phyloP scores from a whole-genome alignment of 768 basidiomycete species.

The Mycena albidolilacea region DNA sequence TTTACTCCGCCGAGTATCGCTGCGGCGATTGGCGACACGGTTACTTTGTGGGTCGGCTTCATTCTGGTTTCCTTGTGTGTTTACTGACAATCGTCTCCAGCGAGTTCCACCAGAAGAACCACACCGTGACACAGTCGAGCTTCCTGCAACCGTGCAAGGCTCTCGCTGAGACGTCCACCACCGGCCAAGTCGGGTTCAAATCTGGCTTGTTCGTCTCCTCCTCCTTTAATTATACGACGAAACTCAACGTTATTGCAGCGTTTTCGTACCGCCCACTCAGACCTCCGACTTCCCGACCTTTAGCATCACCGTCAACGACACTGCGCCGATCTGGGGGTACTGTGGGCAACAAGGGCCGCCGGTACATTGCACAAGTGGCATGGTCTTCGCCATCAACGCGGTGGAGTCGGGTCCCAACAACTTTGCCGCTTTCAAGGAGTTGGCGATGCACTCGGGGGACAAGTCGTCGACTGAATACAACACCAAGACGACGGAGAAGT shows the following conservation, averaged over 20 bases:
- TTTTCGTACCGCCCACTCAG: no score
- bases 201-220: conserved; percentile 46
- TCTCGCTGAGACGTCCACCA: conserved; percentile 33
- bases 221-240: neutral
- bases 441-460: neutral
- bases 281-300: conserved; percentile 54
- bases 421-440: conserved; percentile 54
- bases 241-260: no score
- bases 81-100: neutral
- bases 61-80: neutral
- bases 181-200: conserved; percentile 41
- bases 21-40: conserved; percentile 41
- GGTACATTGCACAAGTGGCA: conserved; percentile 57
- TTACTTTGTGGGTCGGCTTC: conserved; percentile 29
- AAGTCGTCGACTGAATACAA: no score
- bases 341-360: conserved; percentile 54
- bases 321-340: conserved; percentile 56
- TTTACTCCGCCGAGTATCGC: conserved; percentile 37
- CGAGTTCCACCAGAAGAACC: conserved; percentile 45
- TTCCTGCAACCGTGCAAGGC: conserved; percentile 47
- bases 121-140: conserved; percentile 50
- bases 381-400: conserved; percentile 66
- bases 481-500: neutral
- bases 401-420: conserved; percentile 47
- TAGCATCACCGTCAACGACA: conserved; percentile 59